Base-by-base conservation (phyloP, 2,329 filamentous ascomycete genomes). In the Mycosphaerella arachidis region DNA sequence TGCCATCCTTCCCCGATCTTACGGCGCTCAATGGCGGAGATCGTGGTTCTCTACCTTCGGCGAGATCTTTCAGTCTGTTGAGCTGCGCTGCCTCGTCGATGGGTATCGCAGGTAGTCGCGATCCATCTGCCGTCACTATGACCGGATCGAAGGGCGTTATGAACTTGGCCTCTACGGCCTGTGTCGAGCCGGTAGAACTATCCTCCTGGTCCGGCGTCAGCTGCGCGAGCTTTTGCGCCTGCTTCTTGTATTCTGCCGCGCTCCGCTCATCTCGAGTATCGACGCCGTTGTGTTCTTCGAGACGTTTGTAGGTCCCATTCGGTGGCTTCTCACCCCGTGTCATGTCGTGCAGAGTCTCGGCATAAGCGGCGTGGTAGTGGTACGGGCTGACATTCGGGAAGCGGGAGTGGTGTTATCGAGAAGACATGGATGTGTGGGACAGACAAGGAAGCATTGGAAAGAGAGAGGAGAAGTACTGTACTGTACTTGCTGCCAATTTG, bases 81-180 rank as follows among this genome's bases (percentile, higher is more conserved):
- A 92, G 79, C 70, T 86, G 88, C 62, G 84, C 79, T 1, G 89
- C 88, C 75, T 92, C 89, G 33, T 83, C 78, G 4, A 91, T 71
- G 1, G 89, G 88, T 1, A 92, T 85, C 1, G 83, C 82, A 0
- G 89, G 89, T 6, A 92, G 73, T 43, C 88, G 79, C 51, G 82
- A 81, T 31, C 88, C 88, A 70, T 88, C 83, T 13, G 82, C 81
- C 0, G 88, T 91, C 56, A 86, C 77, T 50, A 92, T 84, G 16
- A 92, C 84, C 0, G 88, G 84, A 71, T 92, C 89, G 53, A 87
- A 84, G 0, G 87, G 82, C 0, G 89, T 92, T 55, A 83, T 70
- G 67, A 82, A 82, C 55, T 74, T 81, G 31, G 88, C 87, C 69
- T 87, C 79, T 53, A 86, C 76, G 1, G 87, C 86, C 60, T 78